Evolutionary conservation across 1,139 yeast species (phyloP).

Genomic region (Magnusiomyces fungicola): DNA sequence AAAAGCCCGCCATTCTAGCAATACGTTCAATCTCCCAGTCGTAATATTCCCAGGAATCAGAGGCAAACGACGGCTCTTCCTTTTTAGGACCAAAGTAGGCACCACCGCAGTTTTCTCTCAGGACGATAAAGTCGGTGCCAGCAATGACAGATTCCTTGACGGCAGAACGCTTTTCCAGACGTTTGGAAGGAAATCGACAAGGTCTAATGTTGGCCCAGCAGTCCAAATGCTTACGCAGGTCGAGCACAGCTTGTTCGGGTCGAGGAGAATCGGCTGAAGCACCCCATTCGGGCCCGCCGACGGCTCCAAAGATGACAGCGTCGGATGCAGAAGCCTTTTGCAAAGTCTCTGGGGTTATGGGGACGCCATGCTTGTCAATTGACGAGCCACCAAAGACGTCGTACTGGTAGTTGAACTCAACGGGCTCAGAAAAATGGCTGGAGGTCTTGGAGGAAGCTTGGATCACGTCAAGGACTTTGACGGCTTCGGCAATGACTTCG

Average conservation of each 20-base stretch:
- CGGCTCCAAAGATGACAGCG: constrained; percentile 89
- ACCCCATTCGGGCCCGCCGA: constrained; percentile 95
- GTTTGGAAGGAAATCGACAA: constrained; percentile 70
- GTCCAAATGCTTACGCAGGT: constrained; percentile 73
- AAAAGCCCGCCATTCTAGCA: constrained; percentile 82
- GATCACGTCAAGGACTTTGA: constrained; percentile 72
- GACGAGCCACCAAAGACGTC: constrained; percentile 92
- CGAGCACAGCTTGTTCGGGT: constrained; percentile 78
- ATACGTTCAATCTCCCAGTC: constrained; percentile 75
- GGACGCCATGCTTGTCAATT: constrained; percentile 81
- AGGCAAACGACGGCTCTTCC: constrained; percentile 68
- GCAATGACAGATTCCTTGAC: constrained; percentile 61
- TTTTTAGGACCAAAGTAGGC: constrained; percentile 79
- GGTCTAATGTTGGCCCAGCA: constrained; percentile 83
- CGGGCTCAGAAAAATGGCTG: constrained; percentile 14
- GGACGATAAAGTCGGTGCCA: constrained; percentile 75
- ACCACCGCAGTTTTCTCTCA: constrained; percentile 84
- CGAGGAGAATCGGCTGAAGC: constrained; percentile 50
- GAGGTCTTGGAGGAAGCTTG: constrained; percentile 41
- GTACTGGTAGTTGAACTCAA: constrained; percentile 51
- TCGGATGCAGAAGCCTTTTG: constrained; percentile 68
- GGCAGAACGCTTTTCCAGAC: constrained; percentile 60
- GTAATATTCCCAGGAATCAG: constrained; percentile 76
- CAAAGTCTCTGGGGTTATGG: constrained; percentile 69
- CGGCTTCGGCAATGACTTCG: constrained; percentile 75